phyloP scores from a whole-genome alignment of 495 filamentous ascomycete species.

The Thozetella sp. region DNA sequence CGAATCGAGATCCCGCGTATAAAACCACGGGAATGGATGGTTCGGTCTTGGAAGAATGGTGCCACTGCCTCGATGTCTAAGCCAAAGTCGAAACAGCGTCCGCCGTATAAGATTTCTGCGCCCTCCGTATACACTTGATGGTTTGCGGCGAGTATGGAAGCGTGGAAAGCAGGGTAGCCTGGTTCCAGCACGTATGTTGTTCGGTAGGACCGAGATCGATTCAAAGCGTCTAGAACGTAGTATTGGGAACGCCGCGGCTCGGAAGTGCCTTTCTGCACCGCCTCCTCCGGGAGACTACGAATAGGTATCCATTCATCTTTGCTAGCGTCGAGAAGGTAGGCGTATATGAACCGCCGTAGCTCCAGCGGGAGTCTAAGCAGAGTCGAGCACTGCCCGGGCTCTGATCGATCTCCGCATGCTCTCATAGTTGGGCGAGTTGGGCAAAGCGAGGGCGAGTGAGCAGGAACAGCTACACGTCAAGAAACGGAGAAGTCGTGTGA shows the following conservation, averaged over 20 bases:
- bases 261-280: too few species aligned
- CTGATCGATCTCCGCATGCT: too few species aligned
- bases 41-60: neutral
- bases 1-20: neutral
- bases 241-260: neutral
- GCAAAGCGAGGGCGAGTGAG: too few species aligned
- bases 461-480: too few species aligned
- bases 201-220: too few species aligned
- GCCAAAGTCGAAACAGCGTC: neutral
- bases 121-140: neutral
- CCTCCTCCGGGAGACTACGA: neutral
- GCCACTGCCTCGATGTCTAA: neutral
- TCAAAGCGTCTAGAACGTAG: neutral
- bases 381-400: too few species aligned
- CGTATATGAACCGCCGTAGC: neutral
- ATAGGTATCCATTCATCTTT: neutral
- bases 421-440: too few species aligned
- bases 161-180: neutral
- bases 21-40: neutral
- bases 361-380: neutral
- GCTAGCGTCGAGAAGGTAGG: neutral
- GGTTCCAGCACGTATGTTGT: neutral
- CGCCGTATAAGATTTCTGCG: neutral
- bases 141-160: neutral
- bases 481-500: too few species aligned